Evolutionary conservation across 2,329 filamentous ascomycete genomes (phyloP), one percentile per base, ranked within the genome.

Genomic region (Aspergillus sp.): DNA sequence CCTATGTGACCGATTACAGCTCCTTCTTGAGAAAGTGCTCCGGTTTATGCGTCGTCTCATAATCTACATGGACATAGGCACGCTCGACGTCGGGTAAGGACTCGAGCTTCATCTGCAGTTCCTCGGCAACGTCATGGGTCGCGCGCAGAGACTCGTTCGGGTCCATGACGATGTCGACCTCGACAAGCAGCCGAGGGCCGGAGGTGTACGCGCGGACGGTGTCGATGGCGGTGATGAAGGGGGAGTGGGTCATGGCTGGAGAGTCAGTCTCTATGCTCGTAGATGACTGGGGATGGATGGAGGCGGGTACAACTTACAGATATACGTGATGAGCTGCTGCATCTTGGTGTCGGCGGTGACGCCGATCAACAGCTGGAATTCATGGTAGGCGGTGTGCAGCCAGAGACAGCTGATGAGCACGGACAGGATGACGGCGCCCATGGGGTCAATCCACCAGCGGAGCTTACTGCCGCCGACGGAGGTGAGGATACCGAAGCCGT

Each of bases 111-210:
- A 88, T 88, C 78, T 99, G 94, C 63, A 99, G 79, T 64, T 88
- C 91, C 74, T 99, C 94, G 0, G 94, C 93, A 11, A 97, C 84
- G 66, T 99, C 94, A 71, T 99, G 94, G 0, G 91, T 94, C 48
- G 86, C 86, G 57, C 83, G 80, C 14, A 99, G 81, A 2, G 85
- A 84, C 50, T 86, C 82, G 1, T 84, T 77, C 0, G 87, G 84
- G 61, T 92, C 85, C 91, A 97, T 96, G 64, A 97, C 93, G 50
- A 97, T 86, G 68, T 99, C 94, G 34, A 97, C 91, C 77, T 99
- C 94, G 61, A 95, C 92, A 59, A 97, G 91, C 43, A 97, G 83
- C 17, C 93, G 83, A 1, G 92, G 84, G 0, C 93, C 93, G 5
- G 87, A 90, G 73, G 97, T 92, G 74, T 96, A 97, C 0, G 92